A percentile compares a stretch with the other conserved stretches of the same genome.
These are phyloP conservation scores for Vaccinium myrtillus DNA, from an alignment of 148 eudicot species.

Conservation along the genomic window DNA sequence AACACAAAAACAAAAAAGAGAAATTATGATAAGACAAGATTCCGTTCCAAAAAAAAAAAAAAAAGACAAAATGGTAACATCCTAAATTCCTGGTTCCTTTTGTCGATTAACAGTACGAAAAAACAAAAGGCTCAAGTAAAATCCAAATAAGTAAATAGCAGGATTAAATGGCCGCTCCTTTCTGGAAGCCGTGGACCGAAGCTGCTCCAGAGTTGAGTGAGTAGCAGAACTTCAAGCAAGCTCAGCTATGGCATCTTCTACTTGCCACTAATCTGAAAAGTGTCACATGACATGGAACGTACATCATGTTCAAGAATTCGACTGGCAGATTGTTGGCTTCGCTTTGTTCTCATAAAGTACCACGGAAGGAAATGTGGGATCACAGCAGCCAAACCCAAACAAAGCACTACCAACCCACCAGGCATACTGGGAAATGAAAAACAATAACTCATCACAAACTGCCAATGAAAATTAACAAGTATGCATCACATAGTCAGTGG, in stretches of 20 bases:
- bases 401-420: constrained; percentile 80
- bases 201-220: neutral
- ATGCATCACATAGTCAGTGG: neutral
- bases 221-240: neutral
- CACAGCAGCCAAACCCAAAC: constrained; percentile 53
- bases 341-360: constrained; percentile 40
- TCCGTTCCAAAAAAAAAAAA: too few species aligned
- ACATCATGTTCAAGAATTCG: constrained; percentile 13
- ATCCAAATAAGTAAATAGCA: neutral
- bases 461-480: constrained; percentile 28
- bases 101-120: neutral
- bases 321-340: constrained; percentile 18
- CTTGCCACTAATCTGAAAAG: neutral
- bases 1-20: neutral
- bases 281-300: neutral
- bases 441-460: constrained; percentile 86
- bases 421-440: constrained; percentile 71
- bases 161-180: neutral
- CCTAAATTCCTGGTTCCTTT: neutral
- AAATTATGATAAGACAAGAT: neutral
- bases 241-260: constrained; percentile 6
- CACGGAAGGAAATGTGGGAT: constrained; percentile 64
- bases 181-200: neutral
- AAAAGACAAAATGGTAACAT: neutral
- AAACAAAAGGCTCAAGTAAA: neutral